Base-by-base conservation (phyloP, 2,329 filamentous ascomycete genomes). In the Lecanosticta acicola region DNA sequence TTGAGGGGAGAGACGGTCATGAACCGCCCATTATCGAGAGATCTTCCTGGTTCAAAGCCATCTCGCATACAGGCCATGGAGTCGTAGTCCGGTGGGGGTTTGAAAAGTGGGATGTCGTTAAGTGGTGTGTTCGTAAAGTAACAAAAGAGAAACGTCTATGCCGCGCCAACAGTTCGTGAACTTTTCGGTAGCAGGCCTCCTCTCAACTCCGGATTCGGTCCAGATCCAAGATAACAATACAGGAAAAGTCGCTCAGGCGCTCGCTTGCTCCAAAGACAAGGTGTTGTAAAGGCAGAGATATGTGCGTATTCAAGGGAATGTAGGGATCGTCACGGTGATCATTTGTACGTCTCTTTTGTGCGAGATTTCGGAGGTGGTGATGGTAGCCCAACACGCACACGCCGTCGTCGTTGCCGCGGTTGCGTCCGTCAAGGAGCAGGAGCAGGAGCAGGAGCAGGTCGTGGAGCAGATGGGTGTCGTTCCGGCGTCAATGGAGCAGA, bases 1-100 rank as follows among this genome's bases (percentile, higher is more conserved):
- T 98, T 98, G 72, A 98, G 85, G 47, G 93, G 90, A 58, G 90
- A 87, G 63, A 96, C 78, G 46, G 90, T 94, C 71, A 86, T 77
- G 69, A 93, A 98, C 58, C 93, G 90, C 68, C 87, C 89, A 41
- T 59, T 55, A 66, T 87, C 83, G 65, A 95, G 82, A 65, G 94
- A 72, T 69, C 85, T 80, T 68, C 85, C 87, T 69, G 81, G 76
- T 64, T 81, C 74, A 71, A 95, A 93, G 64, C 82, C 78, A 71
- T 89, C 81, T 72, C 83, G 82, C 76, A 94, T 80, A 76, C 88
- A 94, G 73, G 89, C 87, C 88, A 94, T 85, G 59, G 53, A 57
- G 54, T 55, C 39, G 34, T 20, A 19, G 53, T 40, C 34, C 33
- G 37, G 41, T 44, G 29, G 46, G 38, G 41, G n/a, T n/a, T n/a